Percentiles rank a stretch among this genome's conserved stretches.
Conservation (phyloP, 2,329 filamentous ascomycete genomes). For the Cladophialophora immunda region DNA sequence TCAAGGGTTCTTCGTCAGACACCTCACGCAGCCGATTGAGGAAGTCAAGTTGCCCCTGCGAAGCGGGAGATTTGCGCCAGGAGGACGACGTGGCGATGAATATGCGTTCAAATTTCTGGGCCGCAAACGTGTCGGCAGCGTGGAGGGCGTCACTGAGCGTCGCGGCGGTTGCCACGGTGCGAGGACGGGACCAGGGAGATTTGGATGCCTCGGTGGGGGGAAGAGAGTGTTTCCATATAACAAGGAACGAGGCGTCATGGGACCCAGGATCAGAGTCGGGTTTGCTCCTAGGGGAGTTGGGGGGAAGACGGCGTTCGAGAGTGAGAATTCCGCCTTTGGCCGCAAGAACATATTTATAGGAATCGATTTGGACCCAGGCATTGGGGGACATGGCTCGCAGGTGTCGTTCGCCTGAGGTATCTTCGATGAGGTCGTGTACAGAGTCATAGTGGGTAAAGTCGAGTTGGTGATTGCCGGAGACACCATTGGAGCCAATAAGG, state of each 20-base stretch:
- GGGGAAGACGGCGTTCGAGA: slow-evolving; percentile 49
- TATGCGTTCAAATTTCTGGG: slow-evolving; percentile 68
- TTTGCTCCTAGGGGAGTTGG: slow-evolving; percentile 1
- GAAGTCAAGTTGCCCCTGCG: slow-evolving; percentile 56
- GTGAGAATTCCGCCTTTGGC: slow-evolving; percentile 69
- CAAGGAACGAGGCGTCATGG: slow-evolving; percentile 22
- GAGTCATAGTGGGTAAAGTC: slow-evolving; percentile 91
- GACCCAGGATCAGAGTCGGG: not conserved
- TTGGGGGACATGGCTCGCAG: slow-evolving; percentile 78
- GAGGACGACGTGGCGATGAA: slow-evolving; percentile 72
- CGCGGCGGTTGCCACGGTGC: slow-evolving; percentile 69
- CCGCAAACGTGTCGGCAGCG: slow-evolving; percentile 83
- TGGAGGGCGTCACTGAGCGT: slow-evolving; percentile 80
- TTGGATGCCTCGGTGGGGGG: slow-evolving; percentile 42
- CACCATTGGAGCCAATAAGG: not conserved
- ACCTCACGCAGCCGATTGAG: slow-evolving; percentile 51
- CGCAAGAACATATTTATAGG: slow-evolving; percentile 74
- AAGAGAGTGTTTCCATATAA: slow-evolving; percentile 39
- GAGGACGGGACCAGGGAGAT: slow-evolving; percentile 72
- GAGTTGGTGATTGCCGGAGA: slow-evolving; percentile 57
- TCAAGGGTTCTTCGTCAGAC: slow-evolving; percentile 57
- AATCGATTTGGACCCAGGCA: slow-evolving; percentile 83
- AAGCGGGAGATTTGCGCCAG: slow-evolving; percentile 76
- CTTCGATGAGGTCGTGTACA: slow-evolving; percentile 87
- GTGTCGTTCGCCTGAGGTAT: slow-evolving; percentile 79